phyloP scores from a whole-genome alignment of 2,329 filamentous ascomycete species.

The Ophiostoma sp. region DNA sequence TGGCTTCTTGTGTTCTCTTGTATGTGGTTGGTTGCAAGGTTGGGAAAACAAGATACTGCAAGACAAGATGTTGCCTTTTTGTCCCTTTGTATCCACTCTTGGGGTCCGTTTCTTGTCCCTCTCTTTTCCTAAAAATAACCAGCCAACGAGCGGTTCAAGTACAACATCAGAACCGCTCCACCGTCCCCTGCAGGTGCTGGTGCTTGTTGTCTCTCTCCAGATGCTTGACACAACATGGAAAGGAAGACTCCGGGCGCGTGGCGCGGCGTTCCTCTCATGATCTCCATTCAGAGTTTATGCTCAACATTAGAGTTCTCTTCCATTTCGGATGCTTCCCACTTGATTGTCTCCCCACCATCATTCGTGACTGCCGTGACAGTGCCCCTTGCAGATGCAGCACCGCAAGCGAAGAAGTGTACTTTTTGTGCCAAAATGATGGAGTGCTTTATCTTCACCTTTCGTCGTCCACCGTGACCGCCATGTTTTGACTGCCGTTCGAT shows the following conservation, averaged over 20 bases:
- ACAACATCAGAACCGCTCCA: not conserved
- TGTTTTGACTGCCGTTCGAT: not conserved
- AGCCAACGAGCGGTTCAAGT: not conserved
- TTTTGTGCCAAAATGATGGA: not conserved
- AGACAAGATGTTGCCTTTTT: not conserved
- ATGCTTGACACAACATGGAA: not conserved
- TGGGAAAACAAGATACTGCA: not conserved
- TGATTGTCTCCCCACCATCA: not conserved
- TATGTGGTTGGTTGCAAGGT: not conserved
- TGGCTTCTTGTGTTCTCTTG: not conserved
- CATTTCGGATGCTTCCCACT: no score
- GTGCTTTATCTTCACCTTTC: not conserved
- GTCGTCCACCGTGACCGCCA: not conserved
- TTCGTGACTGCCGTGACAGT: constrained; percentile 5
- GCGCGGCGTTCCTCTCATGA: not conserved
- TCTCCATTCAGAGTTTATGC: not conserved
- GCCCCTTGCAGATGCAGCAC: constrained; percentile 19
- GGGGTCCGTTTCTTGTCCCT: not conserved
- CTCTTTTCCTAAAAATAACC: constrained; percentile 6
- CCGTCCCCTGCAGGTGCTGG: not conserved
- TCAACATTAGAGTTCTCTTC: not conserved
- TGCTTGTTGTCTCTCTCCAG: not conserved
- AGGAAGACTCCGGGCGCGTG: not conserved
- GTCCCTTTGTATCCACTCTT: not conserved
- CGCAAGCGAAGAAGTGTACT: not conserved